Conservation (phyloP, 495 filamentous ascomycete species). For the Podospora comata region DNA sequence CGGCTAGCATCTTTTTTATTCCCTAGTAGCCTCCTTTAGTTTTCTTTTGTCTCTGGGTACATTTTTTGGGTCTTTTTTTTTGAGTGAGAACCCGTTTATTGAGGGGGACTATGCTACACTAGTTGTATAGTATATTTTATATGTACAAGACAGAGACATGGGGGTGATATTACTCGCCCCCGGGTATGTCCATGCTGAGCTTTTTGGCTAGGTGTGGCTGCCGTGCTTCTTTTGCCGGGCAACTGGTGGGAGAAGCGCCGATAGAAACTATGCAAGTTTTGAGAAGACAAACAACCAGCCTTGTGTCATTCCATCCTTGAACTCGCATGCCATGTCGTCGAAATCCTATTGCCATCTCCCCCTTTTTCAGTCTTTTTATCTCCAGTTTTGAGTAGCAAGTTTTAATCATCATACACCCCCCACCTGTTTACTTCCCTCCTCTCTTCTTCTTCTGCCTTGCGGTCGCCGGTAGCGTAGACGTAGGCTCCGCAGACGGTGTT, state of each 20-base stretch:
- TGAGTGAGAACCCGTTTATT: not conserved
- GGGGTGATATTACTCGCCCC: not conserved
- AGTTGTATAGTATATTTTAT: conserved; percentile 8
- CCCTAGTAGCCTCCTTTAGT: not conserved
- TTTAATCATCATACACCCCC: conserved; percentile 27
- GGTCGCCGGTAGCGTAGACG: conserved; percentile 65
- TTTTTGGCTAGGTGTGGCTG: not conserved
- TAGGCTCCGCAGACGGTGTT: conserved; percentile 71
- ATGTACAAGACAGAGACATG: not conserved
- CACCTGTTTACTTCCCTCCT: conserved; percentile 46
- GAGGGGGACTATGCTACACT: not conserved
- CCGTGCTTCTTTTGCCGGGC: not conserved
- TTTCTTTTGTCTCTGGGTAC: not conserved
- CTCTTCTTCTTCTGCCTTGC: conserved; percentile 47
- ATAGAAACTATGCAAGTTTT: not conserved
- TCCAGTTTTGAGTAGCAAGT: too few species aligned
- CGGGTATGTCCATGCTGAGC: not conserved
- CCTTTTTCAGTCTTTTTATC: too few species aligned
- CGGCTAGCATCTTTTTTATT: conserved; percentile 21
- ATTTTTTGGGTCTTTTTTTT: conserved; percentile 15
- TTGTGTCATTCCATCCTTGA: too few species aligned
- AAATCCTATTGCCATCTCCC: not conserved
- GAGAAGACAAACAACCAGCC: not conserved
- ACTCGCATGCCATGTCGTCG: not conserved
- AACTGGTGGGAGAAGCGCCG: not conserved